These are phyloP conservation scores for Heterobasidion annosum DNA, from an alignment of 1,284 basidiomycete genomes.

Conservation along the genomic window DNA sequence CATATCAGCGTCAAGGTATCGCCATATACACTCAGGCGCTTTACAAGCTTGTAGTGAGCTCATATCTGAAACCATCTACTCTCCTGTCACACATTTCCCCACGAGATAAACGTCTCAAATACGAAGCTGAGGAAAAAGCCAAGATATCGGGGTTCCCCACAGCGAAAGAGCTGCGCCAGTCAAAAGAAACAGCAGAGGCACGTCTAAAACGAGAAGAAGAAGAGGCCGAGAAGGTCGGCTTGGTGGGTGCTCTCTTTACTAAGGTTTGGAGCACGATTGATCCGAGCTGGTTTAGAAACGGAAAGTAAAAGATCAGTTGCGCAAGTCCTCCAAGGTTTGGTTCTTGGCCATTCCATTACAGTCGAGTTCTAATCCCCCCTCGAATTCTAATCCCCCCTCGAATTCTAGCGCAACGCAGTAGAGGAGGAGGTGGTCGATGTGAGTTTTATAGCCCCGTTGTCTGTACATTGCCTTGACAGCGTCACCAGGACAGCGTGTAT, in stretches of 20 bases:
- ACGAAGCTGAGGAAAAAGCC: slow-evolving; percentile 64
- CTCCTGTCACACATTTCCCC: slow-evolving; percentile 66
- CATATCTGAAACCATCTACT: slow-evolving; percentile 69
- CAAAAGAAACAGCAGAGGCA: slow-evolving; percentile 52
- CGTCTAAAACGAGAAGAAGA: slow-evolving; percentile 62
- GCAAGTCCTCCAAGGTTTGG: slow-evolving; percentile 42
- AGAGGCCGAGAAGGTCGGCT: slow-evolving; percentile 59
- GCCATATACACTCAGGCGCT: slow-evolving; percentile 48
- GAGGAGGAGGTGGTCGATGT: slow-evolving; percentile 64
- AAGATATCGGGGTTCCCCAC: slow-evolving; percentile 69
- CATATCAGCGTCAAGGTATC: slow-evolving; percentile 26
- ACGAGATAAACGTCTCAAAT: slow-evolving; percentile 64
- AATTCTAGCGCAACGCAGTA: slow-evolving; percentile 32
- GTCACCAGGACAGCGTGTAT: slow-evolving; percentile 57
- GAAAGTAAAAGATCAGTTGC: slow-evolving; percentile 40
- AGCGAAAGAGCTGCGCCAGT: slow-evolving; percentile 63
- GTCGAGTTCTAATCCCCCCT: slow-evolving; percentile 7
- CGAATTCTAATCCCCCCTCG: slow-evolving; percentile 1
- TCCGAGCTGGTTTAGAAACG: slow-evolving; percentile 39
- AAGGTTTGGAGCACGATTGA: background rate
- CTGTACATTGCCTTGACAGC: background rate
- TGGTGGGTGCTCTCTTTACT: slow-evolving; percentile 37
- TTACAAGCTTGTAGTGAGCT: slow-evolving; percentile 53
- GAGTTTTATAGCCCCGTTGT: slow-evolving; percentile 17
- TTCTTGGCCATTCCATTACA: background rate